These are phyloP conservation scores for Teratosphaeria zuluensis DNA, from an alignment of 2,329 filamentous ascomycete species.

Conservation along the genomic window DNA sequence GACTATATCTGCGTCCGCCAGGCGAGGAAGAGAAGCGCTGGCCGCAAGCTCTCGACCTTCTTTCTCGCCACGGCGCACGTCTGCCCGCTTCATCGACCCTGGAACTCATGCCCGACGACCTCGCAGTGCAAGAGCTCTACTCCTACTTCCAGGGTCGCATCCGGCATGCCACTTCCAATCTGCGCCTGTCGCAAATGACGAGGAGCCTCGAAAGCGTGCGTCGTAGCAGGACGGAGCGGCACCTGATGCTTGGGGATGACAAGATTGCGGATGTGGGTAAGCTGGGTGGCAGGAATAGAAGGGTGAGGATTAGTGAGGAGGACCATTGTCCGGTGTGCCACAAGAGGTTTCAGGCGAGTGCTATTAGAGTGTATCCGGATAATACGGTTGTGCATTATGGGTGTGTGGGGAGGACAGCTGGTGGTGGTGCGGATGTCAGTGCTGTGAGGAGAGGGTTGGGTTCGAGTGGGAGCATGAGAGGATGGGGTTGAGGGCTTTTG, in stretches of 20 bases:
- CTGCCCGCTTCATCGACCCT: conserved; percentile 81
- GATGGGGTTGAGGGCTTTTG: conserved; percentile 4
- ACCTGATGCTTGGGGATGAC: conserved; percentile 66
- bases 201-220: conserved; percentile 68
- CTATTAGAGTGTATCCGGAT: conserved; percentile 81
- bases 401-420: conserved; percentile 27
- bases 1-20: conserved; percentile 77
- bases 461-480: conserved; percentile 1
- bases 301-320: conserved; percentile 79
- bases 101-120: conserved; percentile 68
- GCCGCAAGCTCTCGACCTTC: conserved; percentile 69
- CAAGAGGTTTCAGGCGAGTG: conserved; percentile 83
- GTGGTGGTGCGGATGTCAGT: not conserved
- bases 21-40: conserved; percentile 56
- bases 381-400: conserved; percentile 40
- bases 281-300: conserved; percentile 45
- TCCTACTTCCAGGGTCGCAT: conserved; percentile 90
- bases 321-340: conserved; percentile 85
- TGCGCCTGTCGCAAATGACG: conserved; percentile 72
- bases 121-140: conserved; percentile 71
- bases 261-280: conserved; percentile 50
- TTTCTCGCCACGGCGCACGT: conserved; percentile 87
- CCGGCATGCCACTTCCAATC: conserved; percentile 68
- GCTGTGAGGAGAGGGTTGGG: not conserved
- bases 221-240: conserved; percentile 65